Evolutionary conservation across 1,139 yeast species (phyloP).

Genomic region (Nadsonia starkeyi-henricii): DNA sequence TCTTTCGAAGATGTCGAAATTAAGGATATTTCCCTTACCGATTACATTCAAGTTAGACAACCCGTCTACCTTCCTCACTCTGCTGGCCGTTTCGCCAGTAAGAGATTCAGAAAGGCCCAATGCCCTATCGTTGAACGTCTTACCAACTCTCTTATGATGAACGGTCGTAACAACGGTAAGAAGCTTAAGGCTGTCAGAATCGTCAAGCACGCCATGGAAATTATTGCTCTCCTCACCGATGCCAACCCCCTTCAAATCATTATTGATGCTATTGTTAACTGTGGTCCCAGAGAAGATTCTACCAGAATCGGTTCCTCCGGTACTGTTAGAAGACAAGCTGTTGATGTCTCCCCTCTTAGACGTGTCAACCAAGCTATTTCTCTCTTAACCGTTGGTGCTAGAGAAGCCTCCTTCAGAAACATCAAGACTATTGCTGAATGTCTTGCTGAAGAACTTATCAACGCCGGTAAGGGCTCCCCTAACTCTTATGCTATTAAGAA

Average conservation of each 20-base stretch:
- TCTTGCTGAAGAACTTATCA: slow-evolving; percentile 99
- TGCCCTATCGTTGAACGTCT: slow-evolving; percentile 99
- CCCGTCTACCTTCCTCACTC: slow-evolving; percentile 98
- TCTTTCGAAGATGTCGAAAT: slow-evolving; percentile 94
- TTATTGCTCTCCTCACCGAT: slow-evolving; percentile 94
- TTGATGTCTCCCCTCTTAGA: slow-evolving; percentile 99
- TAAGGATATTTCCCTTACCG: slow-evolving; percentile 95
- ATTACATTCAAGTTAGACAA: slow-evolving; percentile 94
- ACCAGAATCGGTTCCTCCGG: slow-evolving; percentile 99
- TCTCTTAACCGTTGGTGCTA: slow-evolving; percentile 97
- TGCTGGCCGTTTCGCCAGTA: slow-evolving; percentile 98
- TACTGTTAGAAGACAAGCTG: slow-evolving; percentile 99
- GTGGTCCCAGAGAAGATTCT: slow-evolving; percentile 99
- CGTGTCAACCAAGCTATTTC: slow-evolving; percentile 99
- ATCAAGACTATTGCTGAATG: slow-evolving; percentile 99
- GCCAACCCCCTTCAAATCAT: slow-evolving; percentile 99
- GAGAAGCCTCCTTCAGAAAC: slow-evolving; percentile 99
- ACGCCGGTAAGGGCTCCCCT: slow-evolving; percentile 99
- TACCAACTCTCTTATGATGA: slow-evolving; percentile 99
- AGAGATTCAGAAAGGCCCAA: slow-evolving; percentile 99
- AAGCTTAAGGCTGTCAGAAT: slow-evolving; percentile 99
- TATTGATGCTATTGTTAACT: slow-evolving; percentile 98
- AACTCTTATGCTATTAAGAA: slow-evolving; percentile 99
- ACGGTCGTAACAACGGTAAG: slow-evolving; percentile 99
- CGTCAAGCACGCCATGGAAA: slow-evolving; percentile 97